Evolutionary conservation across 805 yeast genomes (phyloP).

Genomic region (Komagataella kurtzmanii): DNA sequence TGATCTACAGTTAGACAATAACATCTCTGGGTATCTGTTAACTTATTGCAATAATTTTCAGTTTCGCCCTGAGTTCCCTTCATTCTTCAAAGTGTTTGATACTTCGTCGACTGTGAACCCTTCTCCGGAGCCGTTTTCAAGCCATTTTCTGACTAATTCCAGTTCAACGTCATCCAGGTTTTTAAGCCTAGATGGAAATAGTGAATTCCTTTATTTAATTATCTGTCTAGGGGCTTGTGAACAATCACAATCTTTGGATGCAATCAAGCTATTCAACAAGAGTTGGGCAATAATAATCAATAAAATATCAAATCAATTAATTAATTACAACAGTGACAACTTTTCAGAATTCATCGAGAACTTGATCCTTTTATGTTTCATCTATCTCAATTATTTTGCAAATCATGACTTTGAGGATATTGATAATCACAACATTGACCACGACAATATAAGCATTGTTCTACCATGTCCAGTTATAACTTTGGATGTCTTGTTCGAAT

Average conservation of each 20-base stretch:
- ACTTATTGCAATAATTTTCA: background rate
- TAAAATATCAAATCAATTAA: slow-evolving; percentile 13
- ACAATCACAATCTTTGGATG: slow-evolving; percentile 18
- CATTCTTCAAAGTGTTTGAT: slow-evolving; percentile 6
- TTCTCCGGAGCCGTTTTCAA: slow-evolving; percentile 7
- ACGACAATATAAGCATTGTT: slow-evolving; percentile 3
- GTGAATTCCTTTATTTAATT: slow-evolving; percentile 28
- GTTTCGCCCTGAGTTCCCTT: background rate
- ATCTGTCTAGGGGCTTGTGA: slow-evolving; percentile 31
- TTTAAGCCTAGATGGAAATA: slow-evolving; percentile 14
- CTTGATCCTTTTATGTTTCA: slow-evolving; percentile 27
- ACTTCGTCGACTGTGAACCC: slow-evolving; percentile 8
- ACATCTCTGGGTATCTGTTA: slow-evolving; percentile 13
- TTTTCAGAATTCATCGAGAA: slow-evolving; percentile 27
- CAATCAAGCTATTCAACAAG: slow-evolving; percentile 25
- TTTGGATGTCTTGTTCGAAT: slow-evolving; percentile 32
- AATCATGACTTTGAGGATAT: slow-evolving; percentile 7
- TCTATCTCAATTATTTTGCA: slow-evolving; percentile 26
- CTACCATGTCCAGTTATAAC: slow-evolving; percentile 15
- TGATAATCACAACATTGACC: slow-evolving; percentile 3
- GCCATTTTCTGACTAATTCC: slow-evolving; percentile 10
- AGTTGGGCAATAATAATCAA: slow-evolving; percentile 26
- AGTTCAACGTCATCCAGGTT: slow-evolving; percentile 7
- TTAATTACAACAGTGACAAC: slow-evolving; percentile 17
- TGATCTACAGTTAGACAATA: slow-evolving; percentile 7